Conservation (phyloP, 805 yeast species). For the Candida sphagnicola region DNA sequence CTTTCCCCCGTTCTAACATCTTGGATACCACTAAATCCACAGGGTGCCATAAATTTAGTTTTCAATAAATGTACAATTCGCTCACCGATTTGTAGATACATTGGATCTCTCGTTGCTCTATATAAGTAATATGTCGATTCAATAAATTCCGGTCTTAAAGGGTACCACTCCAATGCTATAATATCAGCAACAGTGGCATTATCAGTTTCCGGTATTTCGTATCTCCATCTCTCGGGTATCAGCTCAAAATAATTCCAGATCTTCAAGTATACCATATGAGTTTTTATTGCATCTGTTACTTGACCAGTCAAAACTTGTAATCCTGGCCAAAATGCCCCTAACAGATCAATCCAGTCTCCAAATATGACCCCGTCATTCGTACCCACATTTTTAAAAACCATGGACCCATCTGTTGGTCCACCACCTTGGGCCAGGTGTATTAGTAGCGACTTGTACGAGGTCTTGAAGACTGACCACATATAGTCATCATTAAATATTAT, state of each 20-base stretch:
- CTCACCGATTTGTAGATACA: constrained; percentile 73
- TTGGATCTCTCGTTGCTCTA: constrained; percentile 81
- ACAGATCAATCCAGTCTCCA: constrained; percentile 76
- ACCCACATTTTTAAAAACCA: constrained; percentile 57
- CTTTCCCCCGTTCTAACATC: constrained; percentile 58
- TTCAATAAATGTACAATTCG: constrained; percentile 55
- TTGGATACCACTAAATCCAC: constrained; percentile 81
- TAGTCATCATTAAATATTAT: constrained; percentile 62
- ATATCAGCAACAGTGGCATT: constrained; percentile 10
- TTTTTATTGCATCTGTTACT: constrained; percentile 55
- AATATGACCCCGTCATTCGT: constrained; percentile 45
- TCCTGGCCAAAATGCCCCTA: constrained; percentile 89
- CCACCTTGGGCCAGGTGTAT: constrained; percentile 36
- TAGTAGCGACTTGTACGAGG: constrained; percentile 54
- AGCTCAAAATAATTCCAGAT: constrained; percentile 78
- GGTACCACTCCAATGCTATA: constrained; percentile 80
- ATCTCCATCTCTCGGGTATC: constrained; percentile 86
- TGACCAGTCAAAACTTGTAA: constrained; percentile 77
- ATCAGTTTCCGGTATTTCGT: constrained; percentile 10
- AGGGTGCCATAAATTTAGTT: constrained; percentile 48
- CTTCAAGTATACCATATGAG: constrained; percentile 63
- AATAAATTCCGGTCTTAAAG: constrained; percentile 85
- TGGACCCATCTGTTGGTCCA: constrained; percentile 17
- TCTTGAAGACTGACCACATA: constrained; percentile 52
- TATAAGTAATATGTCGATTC: constrained; percentile 85